Evolutionary conservation across 352 stramenopile genomes (phyloP), one percentile per base, ranked within the genome.

Genomic region (Phytophthora sp.): DNA sequence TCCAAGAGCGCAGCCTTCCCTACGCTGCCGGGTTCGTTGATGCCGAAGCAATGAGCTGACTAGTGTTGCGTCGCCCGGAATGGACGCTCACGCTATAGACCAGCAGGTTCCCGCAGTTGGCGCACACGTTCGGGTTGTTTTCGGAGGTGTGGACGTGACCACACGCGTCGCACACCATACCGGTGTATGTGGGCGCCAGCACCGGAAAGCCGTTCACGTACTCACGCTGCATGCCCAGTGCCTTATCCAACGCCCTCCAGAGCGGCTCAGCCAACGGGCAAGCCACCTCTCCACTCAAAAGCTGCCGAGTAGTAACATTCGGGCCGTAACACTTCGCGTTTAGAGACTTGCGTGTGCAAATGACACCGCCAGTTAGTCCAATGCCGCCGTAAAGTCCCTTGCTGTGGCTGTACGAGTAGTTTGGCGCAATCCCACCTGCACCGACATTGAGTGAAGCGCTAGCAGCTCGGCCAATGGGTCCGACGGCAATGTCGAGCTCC

Each of bases 401-500:
- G 51, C 82, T 91, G 66, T 93, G 84, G 46, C 80, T 90, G 69
- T 93, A 93, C 57, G 82, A 91, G 67, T 91, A 93, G 63, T 93
- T 93, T 9, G 85, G 82, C 2, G 83, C 85, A 57, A 91, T 65
- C 16, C 82, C 83, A 21, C 76, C 82, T 20, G 63, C 57, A 11
- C 85, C 84, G 20, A 93, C 63, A 44, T 91, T 91, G 5, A 91
- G 26, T 1, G 77, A 71, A 29, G 85, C 85, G 44, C 79, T 88
- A 31, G 85, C 83, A 7, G 85, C 85, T 31, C 85, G 70, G 9
- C 85, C 85, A 60, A 91, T 86, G 4, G 85, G 85, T 11, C 85
- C 85, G 1, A 91, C 82, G 0, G 82, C 79, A 26, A 93, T 58
- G 38, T 93, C 85, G 26, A 93, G 56, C 44, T 91, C 85, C 15